Conservation (phyloP, 2,329 filamentous ascomycete species). For the Aspergillus niger region DNA sequence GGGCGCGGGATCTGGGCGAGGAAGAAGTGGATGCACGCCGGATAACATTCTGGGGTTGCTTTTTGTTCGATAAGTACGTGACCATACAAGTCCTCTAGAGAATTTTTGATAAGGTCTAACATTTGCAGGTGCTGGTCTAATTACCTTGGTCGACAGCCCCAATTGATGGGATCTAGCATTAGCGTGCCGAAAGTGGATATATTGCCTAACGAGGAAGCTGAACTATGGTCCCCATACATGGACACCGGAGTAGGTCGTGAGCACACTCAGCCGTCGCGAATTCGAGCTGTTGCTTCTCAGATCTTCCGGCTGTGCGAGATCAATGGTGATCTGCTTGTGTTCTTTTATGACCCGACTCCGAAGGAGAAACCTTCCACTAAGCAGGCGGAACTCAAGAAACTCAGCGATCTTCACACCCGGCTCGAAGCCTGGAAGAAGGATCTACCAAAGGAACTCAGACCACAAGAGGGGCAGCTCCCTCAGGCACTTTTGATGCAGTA, state of each 20-base stretch:
- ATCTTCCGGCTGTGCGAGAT: constrained; percentile 87
- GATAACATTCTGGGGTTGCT: constrained; percentile 97
- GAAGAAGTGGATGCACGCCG: constrained; percentile 84
- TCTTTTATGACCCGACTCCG: constrained; percentile 82
- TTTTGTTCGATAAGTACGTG: constrained; percentile 84
- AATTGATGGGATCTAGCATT: constrained; percentile 75
- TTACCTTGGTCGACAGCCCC: constrained; percentile 87
- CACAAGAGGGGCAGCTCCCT: constrained; percentile 84
- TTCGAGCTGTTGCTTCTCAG: constrained; percentile 77
- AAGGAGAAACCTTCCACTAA: constrained; percentile 68
- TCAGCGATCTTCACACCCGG: constrained; percentile 86
- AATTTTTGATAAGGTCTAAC: constrained; percentile 16
- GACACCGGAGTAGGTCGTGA: constrained; percentile 76
- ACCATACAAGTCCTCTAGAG: background rate
- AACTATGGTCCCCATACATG: constrained; percentile 84
- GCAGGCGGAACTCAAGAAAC: constrained; percentile 82
- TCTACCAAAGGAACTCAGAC: constrained; percentile 81
- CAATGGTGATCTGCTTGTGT: constrained; percentile 82
- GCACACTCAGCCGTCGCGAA: constrained; percentile 77
- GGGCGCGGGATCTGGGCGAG: constrained; percentile 67
- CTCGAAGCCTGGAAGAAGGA: constrained; percentile 87
- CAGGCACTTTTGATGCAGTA: constrained; percentile 86
- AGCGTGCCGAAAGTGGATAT: constrained; percentile 89
- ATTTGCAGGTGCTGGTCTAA: constrained; percentile 80
- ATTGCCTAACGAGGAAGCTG: constrained; percentile 83